These are phyloP conservation scores for Microthlaspi erraticum DNA, from an alignment of 345 rosid species.

Conservation along the genomic window DNA sequence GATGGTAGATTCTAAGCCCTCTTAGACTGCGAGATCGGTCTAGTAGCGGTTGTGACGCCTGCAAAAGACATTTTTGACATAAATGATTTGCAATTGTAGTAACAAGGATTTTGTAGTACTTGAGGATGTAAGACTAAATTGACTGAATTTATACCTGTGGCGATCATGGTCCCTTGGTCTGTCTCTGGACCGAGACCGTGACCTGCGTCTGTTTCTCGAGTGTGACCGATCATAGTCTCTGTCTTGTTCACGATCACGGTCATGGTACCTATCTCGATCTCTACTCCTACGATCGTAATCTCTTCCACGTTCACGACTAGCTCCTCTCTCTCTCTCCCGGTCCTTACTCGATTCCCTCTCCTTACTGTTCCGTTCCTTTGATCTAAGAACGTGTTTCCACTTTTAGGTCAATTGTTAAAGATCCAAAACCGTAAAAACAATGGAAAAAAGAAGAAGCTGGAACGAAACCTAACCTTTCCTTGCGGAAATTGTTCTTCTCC, in stretches of 20 bases:
- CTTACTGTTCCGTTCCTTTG: conserved; percentile 71
- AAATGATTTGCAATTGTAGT: neutral
- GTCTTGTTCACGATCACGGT: conserved; percentile 53
- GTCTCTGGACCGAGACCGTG: conserved; percentile 86
- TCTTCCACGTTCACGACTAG: conserved; percentile 76
- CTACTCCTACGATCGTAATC: conserved; percentile 84
- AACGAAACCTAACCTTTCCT: conserved; percentile 47
- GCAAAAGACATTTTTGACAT: conserved; percentile 7
- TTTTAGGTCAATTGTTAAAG: neutral
- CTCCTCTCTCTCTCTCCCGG: conserved; percentile 53
- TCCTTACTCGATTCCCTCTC: conserved; percentile 74
- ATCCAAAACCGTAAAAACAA: conserved; percentile 5
- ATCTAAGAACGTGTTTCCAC: conserved; percentile 47
- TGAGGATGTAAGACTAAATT: no score
- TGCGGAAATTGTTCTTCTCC: conserved; percentile 74
- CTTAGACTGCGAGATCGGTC: conserved; percentile 2
- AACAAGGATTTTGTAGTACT: neutral
- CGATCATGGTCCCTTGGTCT: conserved; percentile 81
- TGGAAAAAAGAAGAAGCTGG: neutral
- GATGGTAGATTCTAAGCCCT: conserved; percentile 7
- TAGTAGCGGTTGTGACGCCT: conserved; percentile 49
- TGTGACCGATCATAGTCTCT: conserved; percentile 72
- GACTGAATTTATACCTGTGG: conserved; percentile 57
- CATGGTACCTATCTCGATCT: conserved; percentile 82
- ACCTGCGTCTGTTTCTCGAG: conserved; percentile 74